Evolutionary conservation across 352 stramenopile genomes (phyloP).

Genomic region (Phytophthora parvispora): DNA sequence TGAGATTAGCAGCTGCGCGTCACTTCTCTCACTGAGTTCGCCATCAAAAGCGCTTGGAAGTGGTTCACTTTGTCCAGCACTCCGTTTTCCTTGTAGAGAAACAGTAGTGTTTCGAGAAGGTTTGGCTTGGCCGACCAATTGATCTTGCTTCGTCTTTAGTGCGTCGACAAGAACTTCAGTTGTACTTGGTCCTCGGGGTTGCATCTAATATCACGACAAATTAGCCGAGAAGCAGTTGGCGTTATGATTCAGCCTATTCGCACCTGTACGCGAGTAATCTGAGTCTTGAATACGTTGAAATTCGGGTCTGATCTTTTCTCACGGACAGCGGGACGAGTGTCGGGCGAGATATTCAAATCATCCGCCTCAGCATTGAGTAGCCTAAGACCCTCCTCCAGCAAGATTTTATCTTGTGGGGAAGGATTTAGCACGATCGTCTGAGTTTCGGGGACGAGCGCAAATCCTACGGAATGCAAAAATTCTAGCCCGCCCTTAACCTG

Average conservation of each 20-base stretch:
- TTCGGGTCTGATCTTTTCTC: constrained; percentile 42
- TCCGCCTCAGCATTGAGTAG: constrained; percentile 83
- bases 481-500: constrained; percentile 75
- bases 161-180: constrained; percentile 84
- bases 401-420: constrained; percentile 24
- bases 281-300: constrained; percentile 88
- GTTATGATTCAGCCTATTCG: neutral
- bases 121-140: constrained; percentile 67
- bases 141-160: constrained; percentile 83
- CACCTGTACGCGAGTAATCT: constrained; percentile 88
- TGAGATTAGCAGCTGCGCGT: constrained; percentile 77
- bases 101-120: constrained; percentile 77
- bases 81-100: constrained; percentile 34
- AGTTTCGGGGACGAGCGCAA: constrained; percentile 58
- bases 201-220: constrained; percentile 54
- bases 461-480: constrained; percentile 78
- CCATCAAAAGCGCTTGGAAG: constrained; percentile 25
- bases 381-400: constrained; percentile 62
- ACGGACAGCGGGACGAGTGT: constrained; percentile 57
- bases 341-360: constrained; percentile 69
- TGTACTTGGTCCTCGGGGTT: constrained; percentile 80
- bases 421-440: constrained; percentile 55
- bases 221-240: neutral
- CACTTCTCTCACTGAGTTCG: constrained; percentile 51
- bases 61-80: constrained; percentile 11